Percentiles rank a stretch among this genome's conserved stretches.
Conservation (phyloP, 2,329 filamentous ascomycete species). For the Aspergillus flavus region DNA sequence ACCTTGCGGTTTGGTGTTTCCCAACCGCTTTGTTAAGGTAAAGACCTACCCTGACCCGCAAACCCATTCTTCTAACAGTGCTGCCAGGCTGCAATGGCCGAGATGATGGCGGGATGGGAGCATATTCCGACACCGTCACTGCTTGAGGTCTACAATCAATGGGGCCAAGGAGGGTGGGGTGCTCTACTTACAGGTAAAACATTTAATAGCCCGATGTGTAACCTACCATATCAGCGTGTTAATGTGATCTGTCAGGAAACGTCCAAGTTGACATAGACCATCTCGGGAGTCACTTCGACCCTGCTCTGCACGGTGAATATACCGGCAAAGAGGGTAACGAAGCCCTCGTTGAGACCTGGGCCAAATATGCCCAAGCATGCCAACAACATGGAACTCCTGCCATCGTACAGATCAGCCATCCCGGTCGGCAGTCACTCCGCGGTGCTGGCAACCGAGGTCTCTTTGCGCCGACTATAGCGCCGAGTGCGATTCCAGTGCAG, state of each 20-base stretch:
- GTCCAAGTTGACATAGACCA: constrained; percentile 51
- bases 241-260: constrained; percentile 28
- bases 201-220: neutral
- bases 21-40: constrained; percentile 57
- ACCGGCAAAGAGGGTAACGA: constrained; percentile 22
- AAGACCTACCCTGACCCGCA: neutral
- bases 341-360: constrained; percentile 28
- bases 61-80: constrained; percentile 10
- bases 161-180: constrained; percentile 51
- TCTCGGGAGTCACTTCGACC: constrained; percentile 36
- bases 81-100: constrained; percentile 47
- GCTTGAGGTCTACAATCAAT: constrained; percentile 53
- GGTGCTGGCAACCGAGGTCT: constrained; percentile 41
- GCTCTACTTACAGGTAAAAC: constrained; percentile 45
- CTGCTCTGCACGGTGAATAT: constrained; percentile 31
- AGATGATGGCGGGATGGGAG: constrained; percentile 49
- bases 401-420: constrained; percentile 50
- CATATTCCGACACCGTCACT: constrained; percentile 50
- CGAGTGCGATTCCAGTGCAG: constrained; percentile 43
- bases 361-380: constrained; percentile 30
- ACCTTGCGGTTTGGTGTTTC: constrained; percentile 58
- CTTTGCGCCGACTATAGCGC: constrained; percentile 37
- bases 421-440: constrained; percentile 47
- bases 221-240: neutral
- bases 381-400: constrained; percentile 46